phyloP scores from a whole-genome alignment of 208 protist species.

The Entamoeba histolytica region DNA sequence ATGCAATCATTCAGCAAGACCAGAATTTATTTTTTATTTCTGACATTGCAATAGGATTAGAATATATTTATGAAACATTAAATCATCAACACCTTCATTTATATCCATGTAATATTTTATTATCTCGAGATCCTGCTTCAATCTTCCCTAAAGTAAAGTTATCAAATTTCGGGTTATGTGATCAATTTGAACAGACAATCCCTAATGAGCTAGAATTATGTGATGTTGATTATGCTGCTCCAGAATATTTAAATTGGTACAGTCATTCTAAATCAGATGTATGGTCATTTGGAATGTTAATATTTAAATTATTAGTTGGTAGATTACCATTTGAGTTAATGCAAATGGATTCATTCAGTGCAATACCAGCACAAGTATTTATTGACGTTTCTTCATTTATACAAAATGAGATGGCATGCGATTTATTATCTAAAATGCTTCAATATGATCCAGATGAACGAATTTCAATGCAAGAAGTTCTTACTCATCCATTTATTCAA shows the following conservation, averaged over 20 bases:
- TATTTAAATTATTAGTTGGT: not conserved
- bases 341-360: not conserved
- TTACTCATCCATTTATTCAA: conserved; percentile 46
- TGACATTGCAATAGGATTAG: not conserved
- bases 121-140: not conserved
- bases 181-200: not conserved
- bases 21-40: not conserved
- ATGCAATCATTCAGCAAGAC: not conserved
- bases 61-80: not conserved
- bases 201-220: not conserved
- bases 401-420: conserved; percentile 20
- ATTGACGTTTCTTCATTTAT: not conserved
- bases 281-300: not conserved
- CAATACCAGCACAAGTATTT: not conserved
- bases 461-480: conserved; percentile 36
- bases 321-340: not conserved
- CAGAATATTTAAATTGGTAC: not conserved
- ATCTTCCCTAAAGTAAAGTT: not conserved
- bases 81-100: not conserved
- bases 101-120: not conserved
- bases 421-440: conserved; percentile 28
- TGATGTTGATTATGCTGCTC: not conserved
- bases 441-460: conserved; percentile 34
- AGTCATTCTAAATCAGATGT: not conserved
- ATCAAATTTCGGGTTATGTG: not conserved